A percentile compares a stretch with the other conserved stretches of the same genome.
Conservation (phyloP, 78 protist genomes). For the Cavenderia fasciculata region DNA sequence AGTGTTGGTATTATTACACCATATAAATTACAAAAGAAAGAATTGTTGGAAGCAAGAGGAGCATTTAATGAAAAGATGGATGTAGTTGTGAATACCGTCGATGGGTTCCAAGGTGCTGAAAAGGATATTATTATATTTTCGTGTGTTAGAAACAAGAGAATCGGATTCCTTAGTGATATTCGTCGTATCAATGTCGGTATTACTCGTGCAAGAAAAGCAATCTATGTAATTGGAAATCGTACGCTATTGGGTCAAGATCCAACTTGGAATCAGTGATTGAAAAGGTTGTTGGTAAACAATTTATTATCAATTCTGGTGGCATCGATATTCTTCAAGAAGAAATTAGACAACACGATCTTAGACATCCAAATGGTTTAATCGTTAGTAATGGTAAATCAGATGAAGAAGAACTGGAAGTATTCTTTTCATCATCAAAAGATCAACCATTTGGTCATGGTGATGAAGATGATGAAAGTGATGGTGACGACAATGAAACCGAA, state of each 20-base stretch:
- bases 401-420: not conserved
- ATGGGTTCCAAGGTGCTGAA: constrained; percentile 91
- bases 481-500: not conserved
- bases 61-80: too few species aligned
- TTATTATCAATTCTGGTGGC: not conserved
- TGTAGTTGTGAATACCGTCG: constrained; percentile 71
- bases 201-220: constrained; percentile 98
- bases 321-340: not conserved
- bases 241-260: too few species aligned
- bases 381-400: not conserved
- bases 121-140: constrained; percentile 83
- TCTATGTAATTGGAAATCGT: too few species aligned
- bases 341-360: too few species aligned
- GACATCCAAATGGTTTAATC: not conserved
- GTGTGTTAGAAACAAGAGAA: constrained; percentile 89
- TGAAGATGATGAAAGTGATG: not conserved
- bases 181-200: constrained; percentile 99
- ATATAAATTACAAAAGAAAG: not conserved
- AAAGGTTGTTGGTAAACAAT: not conserved
- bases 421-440: too few species aligned
- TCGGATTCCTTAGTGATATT: constrained; percentile 99
- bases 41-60: too few species aligned
- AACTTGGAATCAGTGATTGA: not conserved
- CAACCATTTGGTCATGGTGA: too few species aligned
- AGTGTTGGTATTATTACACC: constrained; percentile 8